Percentiles rank a stretch among this genome's conserved stretches.
These are phyloP conservation scores for Microsporum canis DNA, from an alignment of 2,329 filamentous ascomycete species.

Conservation along the genomic window DNA sequence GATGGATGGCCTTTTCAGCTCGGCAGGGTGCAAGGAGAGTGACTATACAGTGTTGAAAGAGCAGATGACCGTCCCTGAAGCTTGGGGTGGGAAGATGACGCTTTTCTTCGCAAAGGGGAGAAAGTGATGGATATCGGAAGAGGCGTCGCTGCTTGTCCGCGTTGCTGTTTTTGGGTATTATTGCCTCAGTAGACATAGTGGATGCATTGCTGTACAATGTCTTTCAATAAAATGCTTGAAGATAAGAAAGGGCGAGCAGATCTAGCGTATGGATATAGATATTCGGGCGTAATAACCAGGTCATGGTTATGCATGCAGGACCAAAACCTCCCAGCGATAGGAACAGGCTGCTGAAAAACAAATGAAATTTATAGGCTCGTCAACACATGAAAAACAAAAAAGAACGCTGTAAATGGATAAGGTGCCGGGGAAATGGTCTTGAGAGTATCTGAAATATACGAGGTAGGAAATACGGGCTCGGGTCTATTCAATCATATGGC, in stretches of 20 bases:
- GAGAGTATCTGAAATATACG: background rate
- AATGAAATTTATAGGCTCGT: background rate
- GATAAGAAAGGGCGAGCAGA: too few species aligned
- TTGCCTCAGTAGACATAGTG: too few species aligned
- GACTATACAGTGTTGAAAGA: constrained; percentile 11
- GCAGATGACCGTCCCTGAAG: constrained; percentile 6
- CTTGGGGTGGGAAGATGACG: constrained; percentile 5
- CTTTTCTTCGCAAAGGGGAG: constrained; percentile 13
- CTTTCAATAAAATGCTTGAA: too few species aligned
- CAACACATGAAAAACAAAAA: background rate
- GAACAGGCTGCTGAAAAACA: background rate
- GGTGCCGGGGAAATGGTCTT: background rate
- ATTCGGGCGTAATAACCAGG: background rate
- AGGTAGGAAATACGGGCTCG: background rate
- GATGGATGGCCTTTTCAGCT: constrained; percentile 7
- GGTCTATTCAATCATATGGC: constrained; percentile 52
- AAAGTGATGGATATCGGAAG: background rate
- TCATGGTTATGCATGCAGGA: background rate
- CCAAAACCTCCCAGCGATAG: background rate
- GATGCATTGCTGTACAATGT: too few species aligned
- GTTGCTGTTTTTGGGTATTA: too few species aligned
- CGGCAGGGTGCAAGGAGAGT: constrained; percentile 10
- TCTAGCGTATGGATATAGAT: background rate
- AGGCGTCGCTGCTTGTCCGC: too few species aligned
- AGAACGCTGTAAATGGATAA: background rate